Evolutionary conservation across 768 basidiomycete species (phyloP).

Genomic region (Mrakia hoshinonis): DNA sequence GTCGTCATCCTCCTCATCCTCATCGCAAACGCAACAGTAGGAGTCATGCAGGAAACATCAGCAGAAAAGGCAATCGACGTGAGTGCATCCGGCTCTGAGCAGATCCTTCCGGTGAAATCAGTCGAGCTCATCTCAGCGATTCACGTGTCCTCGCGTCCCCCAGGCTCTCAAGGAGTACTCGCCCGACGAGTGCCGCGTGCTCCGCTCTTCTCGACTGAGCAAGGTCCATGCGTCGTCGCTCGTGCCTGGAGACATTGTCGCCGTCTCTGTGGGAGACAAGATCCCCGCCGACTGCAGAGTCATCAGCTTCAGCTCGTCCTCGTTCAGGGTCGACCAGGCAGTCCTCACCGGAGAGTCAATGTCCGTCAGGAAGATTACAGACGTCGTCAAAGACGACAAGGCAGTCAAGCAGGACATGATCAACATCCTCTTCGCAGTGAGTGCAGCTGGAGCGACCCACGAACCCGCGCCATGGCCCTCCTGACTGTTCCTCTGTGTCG

Average conservation of each 20-base stretch:
- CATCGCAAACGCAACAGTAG: constrained; percentile 92
- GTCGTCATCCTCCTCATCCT: constrained; percentile 90
- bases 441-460: constrained; percentile 33
- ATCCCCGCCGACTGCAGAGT: constrained; percentile 91
- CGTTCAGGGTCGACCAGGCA: constrained; percentile 91
- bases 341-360: constrained; percentile 90
- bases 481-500: not conserved
- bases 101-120: not conserved
- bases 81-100: constrained; percentile 39
- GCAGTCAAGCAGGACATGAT: constrained; percentile 98
- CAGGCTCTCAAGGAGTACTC: constrained; percentile 95
- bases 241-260: constrained; percentile 89
- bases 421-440: constrained; percentile 87
- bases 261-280: constrained; percentile 53
- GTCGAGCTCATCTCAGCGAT: not conserved
- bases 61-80: constrained; percentile 97
- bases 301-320: constrained; percentile 79
- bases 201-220: constrained; percentile 59
- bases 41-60: constrained; percentile 91
- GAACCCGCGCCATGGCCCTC: constrained; percentile 7
- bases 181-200: constrained; percentile 86
- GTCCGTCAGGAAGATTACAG: constrained; percentile 72
- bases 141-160: not conserved
- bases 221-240: constrained; percentile 79
- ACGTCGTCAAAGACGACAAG: constrained; percentile 57